Evolutionary conservation across 1,284 basidiomycete species (phyloP).

Genomic region (Apiotrichum laibachii): DNA sequence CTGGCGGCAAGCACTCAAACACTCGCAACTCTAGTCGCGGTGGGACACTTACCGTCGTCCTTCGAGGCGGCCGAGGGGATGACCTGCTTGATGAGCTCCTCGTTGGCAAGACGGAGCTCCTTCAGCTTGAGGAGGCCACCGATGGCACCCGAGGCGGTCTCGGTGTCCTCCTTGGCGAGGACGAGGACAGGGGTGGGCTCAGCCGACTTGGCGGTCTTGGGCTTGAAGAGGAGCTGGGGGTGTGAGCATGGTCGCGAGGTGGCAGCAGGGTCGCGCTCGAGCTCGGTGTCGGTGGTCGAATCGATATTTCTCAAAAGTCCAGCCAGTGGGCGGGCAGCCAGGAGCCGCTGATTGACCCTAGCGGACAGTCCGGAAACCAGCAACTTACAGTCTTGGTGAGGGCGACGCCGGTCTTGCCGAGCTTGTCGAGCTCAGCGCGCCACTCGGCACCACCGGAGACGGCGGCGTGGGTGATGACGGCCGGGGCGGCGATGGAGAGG

Average conservation of each 20-base stretch:
- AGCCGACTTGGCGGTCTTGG: constrained; percentile 75
- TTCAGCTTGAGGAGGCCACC: constrained; percentile 83
- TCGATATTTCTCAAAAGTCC: neutral
- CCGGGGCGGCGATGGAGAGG: constrained; percentile 42
- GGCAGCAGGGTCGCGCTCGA: too few relatives aligned
- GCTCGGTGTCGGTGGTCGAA: neutral
- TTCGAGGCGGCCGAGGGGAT: constrained; percentile 66
- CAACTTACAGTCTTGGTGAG: constrained; percentile 48
- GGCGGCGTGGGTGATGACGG: constrained; percentile 43
- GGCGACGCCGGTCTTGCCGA: constrained; percentile 29
- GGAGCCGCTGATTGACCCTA: too few relatives aligned
- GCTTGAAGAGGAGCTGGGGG: constrained; percentile 51
- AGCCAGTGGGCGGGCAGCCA: too few relatives aligned
- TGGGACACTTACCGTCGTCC: constrained; percentile 67
- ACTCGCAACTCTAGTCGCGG: neutral
- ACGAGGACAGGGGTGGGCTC: constrained; percentile 81
- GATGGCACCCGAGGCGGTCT: constrained; percentile 69
- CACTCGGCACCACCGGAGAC: constrained; percentile 47
- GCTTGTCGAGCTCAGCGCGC: constrained; percentile 46
- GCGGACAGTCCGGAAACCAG: neutral
- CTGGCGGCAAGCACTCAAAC: neutral
- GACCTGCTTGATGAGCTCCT: constrained; percentile 82
- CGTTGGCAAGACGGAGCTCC: constrained; percentile 81
- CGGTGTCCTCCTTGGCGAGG: constrained; percentile 77
- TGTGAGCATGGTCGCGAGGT: neutral